Evolutionary conservation across 169 alveolate genomes (phyloP), one percentile per base, ranked within the genome.

Genomic region (Plasmodium billcollinsi): DNA sequence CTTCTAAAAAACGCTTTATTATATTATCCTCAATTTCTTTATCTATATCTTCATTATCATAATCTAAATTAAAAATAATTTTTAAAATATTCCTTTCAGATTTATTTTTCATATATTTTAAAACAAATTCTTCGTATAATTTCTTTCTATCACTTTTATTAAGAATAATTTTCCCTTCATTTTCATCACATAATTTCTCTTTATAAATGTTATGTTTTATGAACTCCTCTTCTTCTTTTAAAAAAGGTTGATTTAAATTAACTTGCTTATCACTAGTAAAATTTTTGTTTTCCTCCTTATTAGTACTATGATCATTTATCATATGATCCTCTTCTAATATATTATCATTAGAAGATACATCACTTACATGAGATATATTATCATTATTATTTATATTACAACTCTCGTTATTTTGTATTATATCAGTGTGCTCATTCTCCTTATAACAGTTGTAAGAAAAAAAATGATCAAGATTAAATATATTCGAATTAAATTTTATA

Each of bases 71-170:
- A 56, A 80, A 80, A 80, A 80, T 69, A 11, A 29, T 67, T 54
- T 80, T 80, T 45, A 80, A 3, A 3, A 80, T 80, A 33, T 80
- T 80, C 14, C 90, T 66, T 43, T 80, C 90, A 12, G 78, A 67
- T 26, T 80, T 20, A 14, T 80, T 80, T 39, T 80, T 67, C 90
- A 80, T 80, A 47, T 80, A 72, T 47, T 80, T 80, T 80, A 80
- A 66, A n/a, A 80, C 78, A 54, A 80, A 80, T 39, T 67, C 80
- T 80, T 80, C 90, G 49, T 80, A 80, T 62, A 80, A 54, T 47
- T 56, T 49, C 29, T 80, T 80, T 45, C 73, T 29, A 1, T 29
- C 90, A 18, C n/a, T 67, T 54, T 33, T 9, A 33, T 21, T 20
- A 24, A 80, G 71, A 15, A 56, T 71, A 7, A 47, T 74, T 4